phyloP scores from a whole-genome alignment of 2,329 filamentous ascomycete genomes.

The Hymenoscyphus occultus region DNA sequence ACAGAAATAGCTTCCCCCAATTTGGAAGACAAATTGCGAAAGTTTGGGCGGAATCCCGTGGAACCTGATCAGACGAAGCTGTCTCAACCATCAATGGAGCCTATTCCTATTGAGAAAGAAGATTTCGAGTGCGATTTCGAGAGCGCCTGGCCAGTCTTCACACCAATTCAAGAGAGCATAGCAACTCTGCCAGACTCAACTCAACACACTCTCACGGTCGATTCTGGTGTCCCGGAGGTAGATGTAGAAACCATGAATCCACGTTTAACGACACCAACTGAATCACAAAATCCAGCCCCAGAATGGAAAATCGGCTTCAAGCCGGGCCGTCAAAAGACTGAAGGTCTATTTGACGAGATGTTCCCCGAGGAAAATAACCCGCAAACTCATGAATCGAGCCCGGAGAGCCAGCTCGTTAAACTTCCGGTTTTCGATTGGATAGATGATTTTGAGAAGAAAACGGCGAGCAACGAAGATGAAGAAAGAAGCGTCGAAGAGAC shows the following conservation, averaged over 20 bases:
- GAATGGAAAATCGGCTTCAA: not conserved
- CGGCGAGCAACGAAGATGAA: not conserved
- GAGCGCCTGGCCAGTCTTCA: no score
- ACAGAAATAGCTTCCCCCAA: not conserved
- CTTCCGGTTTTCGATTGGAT: constrained; percentile 33
- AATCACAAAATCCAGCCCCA: not conserved
- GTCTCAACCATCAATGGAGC: not conserved
- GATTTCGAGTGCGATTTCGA: not conserved
- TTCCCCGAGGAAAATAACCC: constrained; percentile 51
- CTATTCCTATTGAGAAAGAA: not conserved
- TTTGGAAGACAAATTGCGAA: not conserved
- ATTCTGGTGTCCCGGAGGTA: not conserved
- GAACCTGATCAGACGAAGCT: not conserved
- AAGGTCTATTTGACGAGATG: constrained; percentile 46
- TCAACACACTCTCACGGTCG: not conserved
- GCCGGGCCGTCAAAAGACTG: not conserved
- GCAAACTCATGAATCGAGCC: constrained; percentile 7
- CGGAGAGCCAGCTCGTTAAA: constrained; percentile 25
- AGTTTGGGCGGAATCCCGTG: not conserved
- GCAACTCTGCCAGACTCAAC: not conserved
- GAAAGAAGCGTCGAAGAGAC: constrained; percentile 3
- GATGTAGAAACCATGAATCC: not conserved
- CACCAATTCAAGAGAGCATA: not conserved
- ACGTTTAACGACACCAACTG: not conserved
- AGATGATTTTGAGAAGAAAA: constrained; percentile 7